Base-by-base conservation (phyloP, 2,329 filamentous ascomycete genomes). In the Apiospora malaysiana region DNA sequence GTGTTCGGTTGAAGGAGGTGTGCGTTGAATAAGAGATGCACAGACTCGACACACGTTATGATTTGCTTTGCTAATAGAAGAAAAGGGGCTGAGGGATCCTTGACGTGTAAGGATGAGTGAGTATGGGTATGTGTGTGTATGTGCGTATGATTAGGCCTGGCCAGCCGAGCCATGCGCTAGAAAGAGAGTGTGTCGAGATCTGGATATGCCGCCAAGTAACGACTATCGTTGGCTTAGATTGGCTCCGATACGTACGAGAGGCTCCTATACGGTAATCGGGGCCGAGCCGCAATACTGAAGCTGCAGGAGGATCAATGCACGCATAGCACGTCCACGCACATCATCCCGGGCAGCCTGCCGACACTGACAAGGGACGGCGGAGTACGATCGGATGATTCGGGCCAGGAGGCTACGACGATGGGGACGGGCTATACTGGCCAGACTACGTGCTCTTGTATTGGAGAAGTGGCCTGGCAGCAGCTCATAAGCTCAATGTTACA, bases 211-310 rank as follows among this genome's bases (percentile, higher is more conserved):
- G 51, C 51, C 51, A 37, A 59, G 51, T 27, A 16, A 37, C 51
- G 21, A 27, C 51, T 59, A 59, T 59, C 51, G 25, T 59, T 37
- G 25, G 51, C 16, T 9, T 59, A 59, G 27, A 42, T 43, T 45
- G 42, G 37, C 37, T 66, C 37, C 42, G 63, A 66, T 45, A 25
- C 63, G 63, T 45, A 18, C 37, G 37, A 66, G 18, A 66, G 63
- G 14, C 32, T n/a, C 66, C 66, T 51, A 47, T 68, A 23, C 43
- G 32, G 66, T 23, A 68, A 51, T 68, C n/a, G 43, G 43, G 66
- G 66, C 66, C 66, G 66, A 68, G 66, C 66, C 43, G 66, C 27
- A 68, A 68, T 68, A 40, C n/a, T 40, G 66, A 49, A 51, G 66
- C 66, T 68, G 45, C 32, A 37, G 2, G 25, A 68, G 46, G 46